phyloP scores from a whole-genome alignment of 2,329 filamentous ascomycete genomes.

The Paecilomyces sp. region DNA sequence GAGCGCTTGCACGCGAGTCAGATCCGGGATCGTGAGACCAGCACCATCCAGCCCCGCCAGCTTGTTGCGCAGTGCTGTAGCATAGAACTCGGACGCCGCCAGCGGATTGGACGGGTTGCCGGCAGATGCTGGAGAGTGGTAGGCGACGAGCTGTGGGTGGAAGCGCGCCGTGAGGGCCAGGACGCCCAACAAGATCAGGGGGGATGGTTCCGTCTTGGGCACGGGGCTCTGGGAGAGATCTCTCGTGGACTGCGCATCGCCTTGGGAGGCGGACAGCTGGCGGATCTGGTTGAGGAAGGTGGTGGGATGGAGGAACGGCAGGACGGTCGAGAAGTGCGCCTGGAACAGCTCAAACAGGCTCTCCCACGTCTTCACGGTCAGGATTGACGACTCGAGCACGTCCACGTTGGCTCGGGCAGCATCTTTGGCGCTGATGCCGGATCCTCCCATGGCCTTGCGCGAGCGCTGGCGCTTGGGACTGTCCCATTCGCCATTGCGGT shows the following conservation, averaged over 20 bases:
- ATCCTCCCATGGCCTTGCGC: slow-evolving; percentile 25
- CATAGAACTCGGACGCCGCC: slow-evolving; percentile 49
- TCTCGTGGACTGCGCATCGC: slow-evolving; percentile 7
- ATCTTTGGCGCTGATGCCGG: slow-evolving; percentile 19
- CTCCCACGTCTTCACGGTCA: slow-evolving; percentile 51
- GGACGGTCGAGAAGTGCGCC: slow-evolving; percentile 49
- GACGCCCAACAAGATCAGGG: slow-evolving; percentile 49
- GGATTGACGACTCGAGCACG: slow-evolving; percentile 42
- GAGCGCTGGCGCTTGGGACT: slow-evolving; percentile 35
- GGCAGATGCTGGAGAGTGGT: slow-evolving; percentile 40
- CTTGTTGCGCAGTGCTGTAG: slow-evolving; percentile 42
- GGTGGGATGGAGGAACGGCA: slow-evolving; percentile 51
- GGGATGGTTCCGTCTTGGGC: slow-evolving; percentile 31
- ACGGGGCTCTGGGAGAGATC: slow-evolving; percentile 22
- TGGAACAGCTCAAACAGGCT: slow-evolving; percentile 54
- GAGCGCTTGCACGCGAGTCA: slow-evolving; percentile 47
- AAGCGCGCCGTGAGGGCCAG: slow-evolving; percentile 51
- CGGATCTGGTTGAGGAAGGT: slow-evolving; percentile 46
- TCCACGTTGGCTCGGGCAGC: slow-evolving; percentile 31
- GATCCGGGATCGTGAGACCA: slow-evolving; percentile 33
- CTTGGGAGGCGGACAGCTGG: slow-evolving; percentile 22
- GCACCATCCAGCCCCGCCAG: slow-evolving; percentile 38
- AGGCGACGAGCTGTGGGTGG: slow-evolving; percentile 42
- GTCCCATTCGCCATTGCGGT: slow-evolving; percentile 35
- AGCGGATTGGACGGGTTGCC: slow-evolving; percentile 41